Percentiles rank a stretch among this genome's conserved stretches.
These are phyloP conservation scores for Xylaria intraflava DNA, from an alignment of 495 filamentous ascomycete species.

Conservation along the genomic window DNA sequence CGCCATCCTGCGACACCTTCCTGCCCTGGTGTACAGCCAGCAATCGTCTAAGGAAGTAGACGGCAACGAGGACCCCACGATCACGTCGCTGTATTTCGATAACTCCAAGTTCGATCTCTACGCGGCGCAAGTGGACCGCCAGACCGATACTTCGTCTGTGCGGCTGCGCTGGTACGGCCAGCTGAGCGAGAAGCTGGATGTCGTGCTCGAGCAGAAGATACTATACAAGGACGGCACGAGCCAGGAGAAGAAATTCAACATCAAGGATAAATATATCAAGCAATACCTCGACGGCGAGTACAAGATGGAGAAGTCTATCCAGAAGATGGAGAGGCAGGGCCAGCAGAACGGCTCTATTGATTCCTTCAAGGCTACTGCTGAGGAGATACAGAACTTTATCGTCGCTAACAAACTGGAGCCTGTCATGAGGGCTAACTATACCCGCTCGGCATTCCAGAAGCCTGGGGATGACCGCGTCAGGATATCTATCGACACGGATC, in stretches of 20 bases:
- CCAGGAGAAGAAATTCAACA: conserved; percentile 67
- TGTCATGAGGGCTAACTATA: conserved; percentile 85
- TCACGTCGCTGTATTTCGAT: conserved; percentile 96
- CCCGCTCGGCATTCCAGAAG: conserved; percentile 92
- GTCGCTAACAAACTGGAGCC: conserved; percentile 72
- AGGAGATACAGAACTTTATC: conserved; percentile 75
- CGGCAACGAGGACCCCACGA: conserved; percentile 72
- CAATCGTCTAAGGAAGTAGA: conserved; percentile 71
- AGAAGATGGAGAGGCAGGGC: conserved; percentile 69
- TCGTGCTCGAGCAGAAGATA: conserved; percentile 84
- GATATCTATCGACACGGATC: conserved; percentile 85
- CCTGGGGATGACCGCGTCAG: conserved; percentile 86
- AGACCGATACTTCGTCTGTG: conserved; percentile 72
- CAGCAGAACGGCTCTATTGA: conserved; percentile 54
- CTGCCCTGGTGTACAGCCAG: conserved; percentile 87
- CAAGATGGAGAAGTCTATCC: conserved; percentile 81
- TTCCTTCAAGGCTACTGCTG: conserved; percentile 63
- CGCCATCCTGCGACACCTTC: conserved; percentile 79
- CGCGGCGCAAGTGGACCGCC: conserved; percentile 70
- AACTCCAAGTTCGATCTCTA: conserved; percentile 79
- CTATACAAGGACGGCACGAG: conserved; percentile 67
- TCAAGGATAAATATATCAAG: conserved; percentile 92
- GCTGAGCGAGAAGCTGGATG: conserved; percentile 65
- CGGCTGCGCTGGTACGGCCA: conserved; percentile 90
- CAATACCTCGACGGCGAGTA: conserved; percentile 82